Evolutionary conservation across 2,329 filamentous ascomycete species (phyloP), one percentile per base, ranked within the genome.

Genomic region (Penicillium sp.): DNA sequence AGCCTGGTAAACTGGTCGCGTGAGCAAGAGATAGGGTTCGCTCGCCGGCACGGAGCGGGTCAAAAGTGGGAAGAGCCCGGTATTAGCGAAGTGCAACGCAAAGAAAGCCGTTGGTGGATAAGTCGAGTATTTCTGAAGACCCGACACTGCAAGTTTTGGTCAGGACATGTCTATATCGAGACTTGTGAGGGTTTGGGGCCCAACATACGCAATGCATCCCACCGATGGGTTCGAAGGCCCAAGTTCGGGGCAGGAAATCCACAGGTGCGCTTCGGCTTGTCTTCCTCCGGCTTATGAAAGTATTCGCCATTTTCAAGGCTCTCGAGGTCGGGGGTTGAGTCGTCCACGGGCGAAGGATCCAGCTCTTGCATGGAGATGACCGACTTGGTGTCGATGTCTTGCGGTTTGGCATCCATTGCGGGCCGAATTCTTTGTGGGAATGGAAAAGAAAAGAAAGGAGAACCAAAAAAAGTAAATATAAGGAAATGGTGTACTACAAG

Each of bases 1-100:
- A 1, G 88, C 90, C 69, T 96, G 91, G 74, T 97, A 97, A 67
- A 93, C 83, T 40, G 94, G 90, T 51, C 91, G 82, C 23, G 89
- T 90, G 67, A 95, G 87, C 54, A 97, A 84, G 40, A 97, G 82
- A 69, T 89, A 95, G 40, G 82, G 83, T 65, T 96, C 90, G 50
- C 86, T 86, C 42, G 82, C 79, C 7, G 84, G 73, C 6, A 93
- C 80, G 37, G 86, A 88, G 47, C 77, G 80, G 32, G 86, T 88
- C 40, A 84, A 59, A 29, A 93, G 79, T 0, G 89, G 89, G 54
- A 94, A 84, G 35, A 95, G 67, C 6, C 87, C 87, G 27, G 88
- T 91, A 59, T 90, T 95, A 60, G 83, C 77, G 52, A 93, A 74
- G 71, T 95, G 89, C 47, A 93, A 76, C 24, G 81, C 76, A 27